phyloP scores from a whole-genome alignment of 768 basidiomycete genomes.

The Rhodotorula paludigena region DNA sequence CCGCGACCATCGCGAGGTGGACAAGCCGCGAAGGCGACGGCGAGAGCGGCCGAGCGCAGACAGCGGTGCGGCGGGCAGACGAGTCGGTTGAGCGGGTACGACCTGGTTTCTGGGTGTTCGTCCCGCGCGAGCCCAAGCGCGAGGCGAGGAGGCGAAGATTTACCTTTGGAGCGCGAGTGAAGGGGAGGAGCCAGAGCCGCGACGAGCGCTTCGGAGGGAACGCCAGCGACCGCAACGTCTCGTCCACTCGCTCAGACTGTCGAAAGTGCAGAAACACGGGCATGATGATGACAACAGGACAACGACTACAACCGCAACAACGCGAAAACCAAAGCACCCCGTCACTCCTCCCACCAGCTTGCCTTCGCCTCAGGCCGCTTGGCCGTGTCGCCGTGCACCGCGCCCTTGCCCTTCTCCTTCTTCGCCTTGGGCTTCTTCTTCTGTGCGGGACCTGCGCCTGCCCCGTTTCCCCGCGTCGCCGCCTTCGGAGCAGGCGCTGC shows the following conservation, averaged over 20 bases:
- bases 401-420: not conserved
- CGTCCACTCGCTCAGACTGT: too few relatives aligned
- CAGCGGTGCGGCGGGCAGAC: not conserved
- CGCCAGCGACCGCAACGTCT: not conserved
- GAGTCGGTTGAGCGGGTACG: not conserved
- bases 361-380: slow-evolving; percentile 12
- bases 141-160: not conserved
- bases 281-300: not conserved
- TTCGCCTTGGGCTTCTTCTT: slow-evolving; percentile 22
- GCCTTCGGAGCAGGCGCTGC: not conserved
- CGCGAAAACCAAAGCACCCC: not conserved
- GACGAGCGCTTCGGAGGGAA: not conserved
- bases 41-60: not conserved
- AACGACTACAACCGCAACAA: not conserved
- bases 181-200: not conserved
- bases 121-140: not conserved
- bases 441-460: not conserved
- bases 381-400: slow-evolving; percentile 14
- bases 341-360: slow-evolving; percentile 35
- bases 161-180: not conserved
- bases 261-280: not conserved
- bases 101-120: not conserved
- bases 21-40: not conserved
- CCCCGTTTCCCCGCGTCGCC: not conserved
- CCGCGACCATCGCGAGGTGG: not conserved